A percentile compares a stretch with the other conserved stretches of the same genome.
These are phyloP conservation scores for Cenchrus fungigraminus DNA, from an alignment of 176 grass and related monocot genomes.

Conservation along the genomic window DNA sequence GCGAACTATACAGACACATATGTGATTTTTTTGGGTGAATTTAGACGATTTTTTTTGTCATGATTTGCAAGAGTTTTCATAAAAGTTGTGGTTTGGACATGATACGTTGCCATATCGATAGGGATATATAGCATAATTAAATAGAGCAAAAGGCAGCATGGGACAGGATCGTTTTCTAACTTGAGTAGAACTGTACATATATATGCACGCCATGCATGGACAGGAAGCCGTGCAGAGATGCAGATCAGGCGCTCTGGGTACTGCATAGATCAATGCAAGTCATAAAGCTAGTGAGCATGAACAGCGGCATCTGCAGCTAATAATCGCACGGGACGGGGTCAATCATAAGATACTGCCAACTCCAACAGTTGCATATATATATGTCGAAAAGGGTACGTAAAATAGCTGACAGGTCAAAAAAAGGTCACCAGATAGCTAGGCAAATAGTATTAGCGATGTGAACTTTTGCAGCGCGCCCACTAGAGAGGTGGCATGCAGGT, in stretches of 20 bases:
- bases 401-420: conserved; percentile 31
- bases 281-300: background rate
- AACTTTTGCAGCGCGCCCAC: background rate
- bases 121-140: too few relatives aligned
- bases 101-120: too few relatives aligned
- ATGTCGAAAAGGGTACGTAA: background rate
- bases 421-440: background rate
- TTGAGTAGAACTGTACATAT: background rate
- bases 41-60: too few relatives aligned
- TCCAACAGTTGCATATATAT: background rate
- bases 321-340: background rate
- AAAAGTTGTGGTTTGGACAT: too few relatives aligned
- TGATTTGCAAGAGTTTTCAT: too few relatives aligned
- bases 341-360: conserved; percentile 1
- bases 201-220: too few relatives aligned
- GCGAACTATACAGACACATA: too few relatives aligned
- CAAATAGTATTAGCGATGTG: background rate
- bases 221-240: background rate
- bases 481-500: background rate
- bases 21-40: too few relatives aligned
- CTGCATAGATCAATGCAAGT: background rate
- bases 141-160: background rate
- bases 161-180: background rate
- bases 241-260: background rate
- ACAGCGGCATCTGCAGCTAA: background rate